Evolutionary conservation across 331 rosid species (phyloP).

Genomic region (Malus hybrid): DNA sequence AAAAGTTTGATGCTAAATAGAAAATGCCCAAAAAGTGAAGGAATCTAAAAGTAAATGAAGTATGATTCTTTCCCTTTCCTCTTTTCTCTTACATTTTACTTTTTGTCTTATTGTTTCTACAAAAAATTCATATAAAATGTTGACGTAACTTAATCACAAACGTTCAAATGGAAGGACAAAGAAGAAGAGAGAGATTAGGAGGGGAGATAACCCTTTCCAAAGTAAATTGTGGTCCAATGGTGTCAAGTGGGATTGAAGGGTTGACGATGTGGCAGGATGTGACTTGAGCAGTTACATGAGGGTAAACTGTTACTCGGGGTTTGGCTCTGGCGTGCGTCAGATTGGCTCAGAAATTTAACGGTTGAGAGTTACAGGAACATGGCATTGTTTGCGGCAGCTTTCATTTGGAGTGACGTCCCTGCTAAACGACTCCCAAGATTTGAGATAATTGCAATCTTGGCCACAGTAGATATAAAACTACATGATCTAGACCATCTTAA

Average conservation of each 20-base stretch:
- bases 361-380: background rate
- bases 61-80: too few species aligned
- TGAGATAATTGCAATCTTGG: background rate
- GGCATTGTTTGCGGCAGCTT: background rate
- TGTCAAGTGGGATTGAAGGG: background rate
- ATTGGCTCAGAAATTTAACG: constrained; percentile 6
- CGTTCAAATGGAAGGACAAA: background rate
- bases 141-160: too few species aligned
- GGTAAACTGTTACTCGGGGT: background rate
- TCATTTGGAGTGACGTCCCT: background rate
- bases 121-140: too few species aligned
- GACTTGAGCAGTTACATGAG: background rate
- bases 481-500: too few species aligned
- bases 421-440: background rate
- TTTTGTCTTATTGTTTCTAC: too few species aligned
- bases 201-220: too few species aligned
- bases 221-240: background rate
- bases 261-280: background rate
- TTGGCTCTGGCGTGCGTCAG: background rate
- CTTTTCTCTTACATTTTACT: rapidly evolving
- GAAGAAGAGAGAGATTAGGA: too few species aligned
- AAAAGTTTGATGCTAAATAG: too few species aligned
- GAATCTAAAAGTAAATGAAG: too few species aligned
- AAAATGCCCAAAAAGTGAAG: too few species aligned
- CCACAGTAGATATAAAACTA: background rate